phyloP scores from a whole-genome alignment of 2,329 filamentous ascomycete genomes.

The Atkinsonella hypoxylon region DNA sequence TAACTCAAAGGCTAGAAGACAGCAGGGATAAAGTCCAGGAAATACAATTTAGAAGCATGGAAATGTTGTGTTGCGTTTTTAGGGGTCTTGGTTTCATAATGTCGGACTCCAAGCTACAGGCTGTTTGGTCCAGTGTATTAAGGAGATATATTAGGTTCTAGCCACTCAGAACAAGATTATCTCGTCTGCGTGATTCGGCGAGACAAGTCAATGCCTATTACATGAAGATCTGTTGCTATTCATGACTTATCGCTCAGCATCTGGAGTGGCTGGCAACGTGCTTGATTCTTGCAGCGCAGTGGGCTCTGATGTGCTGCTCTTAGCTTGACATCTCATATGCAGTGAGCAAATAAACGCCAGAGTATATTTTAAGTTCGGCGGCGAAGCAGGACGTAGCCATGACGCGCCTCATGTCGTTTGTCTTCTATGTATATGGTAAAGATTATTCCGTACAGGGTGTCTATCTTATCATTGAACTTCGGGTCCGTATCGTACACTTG shows the following conservation, averaged over 20 bases:
- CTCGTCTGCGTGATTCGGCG: too few species aligned
- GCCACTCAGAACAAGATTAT: not conserved
- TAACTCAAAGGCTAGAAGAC: constrained; percentile 21
- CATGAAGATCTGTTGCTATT: too few species aligned
- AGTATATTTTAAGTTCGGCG: not conserved
- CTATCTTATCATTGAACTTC: not conserved
- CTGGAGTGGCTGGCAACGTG: too few species aligned
- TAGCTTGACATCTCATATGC: not conserved
- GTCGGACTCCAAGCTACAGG: not conserved
- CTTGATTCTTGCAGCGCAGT: too few species aligned
- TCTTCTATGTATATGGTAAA: not conserved
- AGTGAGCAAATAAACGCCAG: not conserved
- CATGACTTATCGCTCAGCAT: too few species aligned
- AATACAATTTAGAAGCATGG: not conserved
- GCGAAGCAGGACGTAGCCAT: not conserved
- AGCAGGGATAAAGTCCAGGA: not conserved
- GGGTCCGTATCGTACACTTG: constrained; percentile 8
- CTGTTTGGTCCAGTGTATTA: not conserved
- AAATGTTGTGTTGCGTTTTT: not conserved
- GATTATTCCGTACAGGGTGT: not conserved
- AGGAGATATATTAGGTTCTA: not conserved
- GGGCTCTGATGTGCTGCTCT: too few species aligned
- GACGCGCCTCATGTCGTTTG: not conserved
- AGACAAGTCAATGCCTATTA: too few species aligned
- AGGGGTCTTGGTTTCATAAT: not conserved